Conservation (phyloP, 2,329 filamentous ascomycete species). For the Pyricularia sp. region DNA sequence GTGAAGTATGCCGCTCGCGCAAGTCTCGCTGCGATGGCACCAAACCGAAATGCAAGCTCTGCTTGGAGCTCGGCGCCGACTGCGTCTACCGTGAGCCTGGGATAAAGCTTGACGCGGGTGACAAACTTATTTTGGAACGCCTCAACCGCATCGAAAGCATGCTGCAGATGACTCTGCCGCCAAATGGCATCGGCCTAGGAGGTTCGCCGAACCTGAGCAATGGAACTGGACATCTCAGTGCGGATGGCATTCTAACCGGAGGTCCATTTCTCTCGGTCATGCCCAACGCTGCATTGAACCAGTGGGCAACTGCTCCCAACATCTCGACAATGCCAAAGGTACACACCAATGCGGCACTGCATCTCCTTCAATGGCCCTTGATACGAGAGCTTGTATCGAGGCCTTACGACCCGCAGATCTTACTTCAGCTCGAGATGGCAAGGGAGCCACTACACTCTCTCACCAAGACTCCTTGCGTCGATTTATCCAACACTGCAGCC, state of each 20-base stretch:
- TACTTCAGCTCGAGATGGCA: constrained; percentile 73
- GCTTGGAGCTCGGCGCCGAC: constrained; percentile 71
- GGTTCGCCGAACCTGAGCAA: constrained; percentile 58
- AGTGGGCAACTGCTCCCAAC: constrained; percentile 48
- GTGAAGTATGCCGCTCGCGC: constrained; percentile 70
- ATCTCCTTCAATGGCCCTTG: constrained; percentile 71
- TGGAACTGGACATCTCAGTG: constrained; percentile 45
- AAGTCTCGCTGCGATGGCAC: constrained; percentile 74
- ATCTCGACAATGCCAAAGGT: constrained; percentile 82
- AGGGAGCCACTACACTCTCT: constrained; percentile 63
- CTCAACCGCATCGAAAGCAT: constrained; percentile 69
- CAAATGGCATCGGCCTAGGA: constrained; percentile 39
- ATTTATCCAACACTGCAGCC: constrained; percentile 63
- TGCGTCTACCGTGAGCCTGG: constrained; percentile 80
- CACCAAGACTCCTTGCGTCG: constrained; percentile 55
- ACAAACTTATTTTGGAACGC: constrained; percentile 76
- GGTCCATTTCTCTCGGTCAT: constrained; percentile 44
- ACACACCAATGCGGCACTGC: constrained; percentile 71
- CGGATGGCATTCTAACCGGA: constrained; percentile 43
- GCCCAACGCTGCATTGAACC: constrained; percentile 58
- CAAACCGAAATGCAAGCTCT: constrained; percentile 77
- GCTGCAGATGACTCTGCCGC: constrained; percentile 59
- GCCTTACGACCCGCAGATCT: constrained; percentile 71
- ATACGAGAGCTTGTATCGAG: constrained; percentile 69
- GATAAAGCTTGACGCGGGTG: constrained; percentile 78